Evolutionary conservation across 352 stramenopile species (phyloP).

Genomic region (Peronospora farinosa): DNA sequence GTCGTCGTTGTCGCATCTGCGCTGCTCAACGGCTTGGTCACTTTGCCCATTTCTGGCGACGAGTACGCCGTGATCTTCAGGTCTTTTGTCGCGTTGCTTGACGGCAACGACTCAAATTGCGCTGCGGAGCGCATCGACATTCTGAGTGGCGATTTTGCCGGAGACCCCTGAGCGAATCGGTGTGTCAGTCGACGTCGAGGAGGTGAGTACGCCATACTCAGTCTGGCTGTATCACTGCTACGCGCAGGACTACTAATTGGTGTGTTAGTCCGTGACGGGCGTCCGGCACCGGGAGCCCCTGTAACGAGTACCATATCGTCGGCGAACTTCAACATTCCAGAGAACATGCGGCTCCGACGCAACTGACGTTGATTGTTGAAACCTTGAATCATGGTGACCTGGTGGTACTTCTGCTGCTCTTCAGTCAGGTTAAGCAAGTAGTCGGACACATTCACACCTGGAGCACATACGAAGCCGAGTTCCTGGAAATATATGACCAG

Average conservation of each 20-base stretch:
- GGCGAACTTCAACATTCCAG: slow-evolving; percentile 30
- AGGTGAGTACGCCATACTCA: slow-evolving; percentile 28
- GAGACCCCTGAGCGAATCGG: slow-evolving; percentile 17
- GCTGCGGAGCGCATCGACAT: slow-evolving; percentile 12
- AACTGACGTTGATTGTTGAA: slow-evolving; percentile 34
- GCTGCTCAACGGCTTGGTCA: slow-evolving; percentile 5
- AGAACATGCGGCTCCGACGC: slow-evolving; percentile 29
- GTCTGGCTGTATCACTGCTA: slow-evolving; percentile 15
- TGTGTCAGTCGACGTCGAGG: slow-evolving; percentile 24
- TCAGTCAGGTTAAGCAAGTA: slow-evolving; percentile 38
- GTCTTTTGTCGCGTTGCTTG: slow-evolving; percentile 6
- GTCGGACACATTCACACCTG: slow-evolving; percentile 23
- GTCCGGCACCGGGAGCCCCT: slow-evolving; percentile 22
- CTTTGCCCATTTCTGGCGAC: slow-evolving; percentile 11
- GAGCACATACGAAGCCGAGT: slow-evolving; percentile 32
- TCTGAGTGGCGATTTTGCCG: slow-evolving; percentile 11
- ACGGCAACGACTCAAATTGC: slow-evolving; percentile 15
- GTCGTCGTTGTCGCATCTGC: slow-evolving; percentile 8
- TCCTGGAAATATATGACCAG: slow-evolving; percentile 31
- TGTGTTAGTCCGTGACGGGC: slow-evolving; percentile 21
- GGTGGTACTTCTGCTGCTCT: slow-evolving; percentile 26
- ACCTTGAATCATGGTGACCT: slow-evolving; percentile 31
- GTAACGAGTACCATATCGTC: slow-evolving; percentile 30
- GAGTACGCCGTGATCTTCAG: slow-evolving; percentile 27
- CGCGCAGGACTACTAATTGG: slow-evolving; percentile 15